Base-by-base conservation (phyloP, 257 asterid genomes). In the Thymus quinquecostatus region DNA sequence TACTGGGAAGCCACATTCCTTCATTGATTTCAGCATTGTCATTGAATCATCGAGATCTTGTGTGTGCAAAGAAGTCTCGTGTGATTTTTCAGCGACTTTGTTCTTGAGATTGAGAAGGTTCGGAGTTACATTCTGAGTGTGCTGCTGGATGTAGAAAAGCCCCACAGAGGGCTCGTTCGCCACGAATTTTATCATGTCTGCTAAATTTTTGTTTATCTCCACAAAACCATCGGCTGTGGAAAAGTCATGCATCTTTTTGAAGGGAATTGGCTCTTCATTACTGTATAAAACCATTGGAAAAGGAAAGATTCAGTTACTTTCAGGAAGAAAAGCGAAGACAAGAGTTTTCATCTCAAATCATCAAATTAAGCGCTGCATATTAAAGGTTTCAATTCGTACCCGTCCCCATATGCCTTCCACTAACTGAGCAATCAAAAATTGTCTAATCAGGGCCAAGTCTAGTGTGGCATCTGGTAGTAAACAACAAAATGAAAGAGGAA, bases 141-240 rank as follows among this genome's bases (percentile, higher is more conserved):
- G 99, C 82, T 95, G 96, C 74, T 95, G 99, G 41, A 95, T 81
- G 72, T 87, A 95, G 86, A 80, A 92, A 70, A 92, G 97, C 76
- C 99, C 98, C 82, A 87, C 92, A 2, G 98, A 92, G 80, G 99
- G 99, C 75, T 95, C 99, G 51, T 95, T 95, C 2, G 98, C 99
- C 77, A 87, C 89, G 38, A 81, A 92, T 73, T 80, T 92, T 21
- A 90, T 86, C 98, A 90, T 95, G 72, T 88, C 96, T 10, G 92
- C 86, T 75, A 89, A 71, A 68, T 85, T 77, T 68, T 92, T 96
- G 38, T 83, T 83, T 85, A 95, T 84, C 86, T 95, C 96, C 79
- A 81, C 83, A 73, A 95, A 92, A 55, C 98, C 98, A 49, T 88
- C 98, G 10, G 75, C 96, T 13, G 92, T 71, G 70, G 98, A 90